Evolutionary conservation across 176 grass and related monocot species (phyloP).

Genomic region (Raddia distichophylla): DNA sequence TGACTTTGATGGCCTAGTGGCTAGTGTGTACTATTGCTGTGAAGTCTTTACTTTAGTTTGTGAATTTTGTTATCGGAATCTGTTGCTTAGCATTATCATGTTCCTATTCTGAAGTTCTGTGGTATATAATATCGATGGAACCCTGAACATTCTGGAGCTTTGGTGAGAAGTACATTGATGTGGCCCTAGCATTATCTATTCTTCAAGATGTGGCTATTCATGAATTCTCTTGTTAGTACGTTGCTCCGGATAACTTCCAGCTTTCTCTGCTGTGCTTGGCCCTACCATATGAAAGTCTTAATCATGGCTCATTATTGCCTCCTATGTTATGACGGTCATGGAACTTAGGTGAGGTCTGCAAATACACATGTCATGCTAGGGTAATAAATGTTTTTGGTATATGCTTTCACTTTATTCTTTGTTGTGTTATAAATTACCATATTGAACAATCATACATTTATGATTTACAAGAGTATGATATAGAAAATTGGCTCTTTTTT

Average conservation of each 20-base stretch:
- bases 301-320: constrained; percentile 1
- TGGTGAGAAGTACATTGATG: background rate
- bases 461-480: background rate
- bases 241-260: background rate
- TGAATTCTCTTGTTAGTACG: background rate
- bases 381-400: constrained; percentile 26
- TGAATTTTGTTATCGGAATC: background rate
- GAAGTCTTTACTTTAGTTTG: background rate
- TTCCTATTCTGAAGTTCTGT: background rate
- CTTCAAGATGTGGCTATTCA: background rate
- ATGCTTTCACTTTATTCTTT: constrained; percentile 12
- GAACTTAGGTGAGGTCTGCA: constrained; percentile 12
- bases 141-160: background rate
- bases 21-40: background rate
- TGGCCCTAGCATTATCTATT: background rate
- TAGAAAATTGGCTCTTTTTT: background rate
- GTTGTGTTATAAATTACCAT: background rate
- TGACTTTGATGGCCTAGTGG: background rate
- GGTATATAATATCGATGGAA: background rate
- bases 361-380: constrained; percentile 18
- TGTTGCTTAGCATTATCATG: background rate
- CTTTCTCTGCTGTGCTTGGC: background rate
- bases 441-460: background rate
- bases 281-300: constrained; percentile 10
- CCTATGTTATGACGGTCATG: constrained; percentile 17